A percentile compares a stretch with the other conserved stretches of the same genome.
Conservation (phyloP, 495 filamentous ascomycete genomes). For the Hyaloscypha hepaticicola region DNA sequence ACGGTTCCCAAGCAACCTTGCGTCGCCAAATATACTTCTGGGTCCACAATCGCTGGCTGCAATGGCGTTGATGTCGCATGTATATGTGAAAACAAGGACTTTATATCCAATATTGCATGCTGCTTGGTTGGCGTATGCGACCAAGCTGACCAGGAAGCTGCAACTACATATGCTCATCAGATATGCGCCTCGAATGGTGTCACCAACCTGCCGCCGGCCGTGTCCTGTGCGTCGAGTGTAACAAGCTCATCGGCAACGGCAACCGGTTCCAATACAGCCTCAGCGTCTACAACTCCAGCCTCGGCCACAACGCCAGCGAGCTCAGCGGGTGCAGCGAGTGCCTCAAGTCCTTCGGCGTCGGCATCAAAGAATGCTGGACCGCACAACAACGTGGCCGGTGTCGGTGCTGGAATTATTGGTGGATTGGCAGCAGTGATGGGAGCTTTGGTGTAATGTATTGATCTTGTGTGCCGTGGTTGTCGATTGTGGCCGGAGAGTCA, state of each 20-base stretch:
- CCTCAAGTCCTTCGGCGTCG: slow-evolving; percentile 9
- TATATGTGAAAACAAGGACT: slow-evolving; percentile 61
- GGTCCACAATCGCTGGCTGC: slow-evolving; percentile 51
- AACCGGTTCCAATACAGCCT: neutral
- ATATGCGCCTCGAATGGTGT: slow-evolving; percentile 39
- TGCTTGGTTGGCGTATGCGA: slow-evolving; percentile 61
- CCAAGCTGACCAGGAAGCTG: slow-evolving; percentile 49
- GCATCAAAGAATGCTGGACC: slow-evolving; percentile 15
- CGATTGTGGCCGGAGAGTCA: neutral
- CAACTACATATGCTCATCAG: slow-evolving; percentile 34
- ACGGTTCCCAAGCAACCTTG: slow-evolving; percentile 48
- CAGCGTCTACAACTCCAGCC: neutral
- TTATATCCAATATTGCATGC: slow-evolving; percentile 63
- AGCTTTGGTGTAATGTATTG: slow-evolving; percentile 22
- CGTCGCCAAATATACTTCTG: slow-evolving; percentile 46
- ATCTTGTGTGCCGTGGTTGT: neutral
- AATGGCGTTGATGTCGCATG: slow-evolving; percentile 56
- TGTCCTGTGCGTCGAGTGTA: slow-evolving; percentile 12
- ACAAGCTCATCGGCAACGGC: slow-evolving; percentile 1
- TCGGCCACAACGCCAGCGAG: slow-evolving; percentile 5
- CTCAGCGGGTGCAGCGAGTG: neutral
- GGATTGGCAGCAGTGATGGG: slow-evolving; percentile 27
- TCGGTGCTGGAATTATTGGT: slow-evolving; percentile 26
- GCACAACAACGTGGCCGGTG: slow-evolving; percentile 23
- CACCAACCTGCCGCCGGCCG: slow-evolving; percentile 37